Percentiles rank a stretch among this genome's conserved stretches.
Evolutionary conservation across 78 protist genomes (phyloP).

Genomic region (Chrysochromulina tobinii): DNA sequence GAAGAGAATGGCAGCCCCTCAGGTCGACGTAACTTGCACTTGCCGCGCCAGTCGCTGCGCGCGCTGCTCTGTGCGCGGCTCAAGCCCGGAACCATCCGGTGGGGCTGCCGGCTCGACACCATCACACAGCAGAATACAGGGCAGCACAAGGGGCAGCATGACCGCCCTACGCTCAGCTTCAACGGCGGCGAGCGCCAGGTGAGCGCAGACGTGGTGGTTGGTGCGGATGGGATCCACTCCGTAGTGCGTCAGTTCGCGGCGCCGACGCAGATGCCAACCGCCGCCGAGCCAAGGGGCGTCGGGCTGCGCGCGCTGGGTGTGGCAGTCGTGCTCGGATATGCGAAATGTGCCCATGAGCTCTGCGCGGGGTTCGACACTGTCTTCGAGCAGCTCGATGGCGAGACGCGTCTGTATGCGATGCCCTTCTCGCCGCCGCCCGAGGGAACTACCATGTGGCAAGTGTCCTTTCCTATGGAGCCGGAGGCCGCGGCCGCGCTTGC

Average conservation of each 20-base stretch:
- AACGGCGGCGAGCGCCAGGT: background rate
- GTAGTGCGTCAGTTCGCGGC: background rate
- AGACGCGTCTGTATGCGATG: constrained; percentile 34
- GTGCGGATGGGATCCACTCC: constrained; percentile 38
- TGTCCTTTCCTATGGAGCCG: background rate
- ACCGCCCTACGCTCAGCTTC: background rate
- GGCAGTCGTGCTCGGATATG: constrained; percentile 31
- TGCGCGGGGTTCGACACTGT: background rate
- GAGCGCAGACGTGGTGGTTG: background rate
- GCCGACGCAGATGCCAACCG: background rate
- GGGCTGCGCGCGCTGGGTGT: constrained; percentile 5
- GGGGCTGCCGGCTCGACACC: background rate
- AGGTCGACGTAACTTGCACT: background rate
- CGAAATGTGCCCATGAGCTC: background rate
- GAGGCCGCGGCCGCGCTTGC: background rate
- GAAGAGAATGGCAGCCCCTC: background rate
- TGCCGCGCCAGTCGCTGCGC: constrained; percentile 40
- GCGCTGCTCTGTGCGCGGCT: background rate
- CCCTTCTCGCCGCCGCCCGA: background rate
- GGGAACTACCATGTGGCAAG: constrained; percentile 24
- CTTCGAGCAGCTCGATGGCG: constrained; percentile 31
- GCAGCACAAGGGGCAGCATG: background rate
- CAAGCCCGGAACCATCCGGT: background rate
- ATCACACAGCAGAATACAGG: too few species aligned
- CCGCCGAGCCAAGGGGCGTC: background rate